Evolutionary conservation across 768 basidiomycete species (phyloP), one percentile per base, ranked within the genome.

Genomic region (Coprinellus micaceus): DNA sequence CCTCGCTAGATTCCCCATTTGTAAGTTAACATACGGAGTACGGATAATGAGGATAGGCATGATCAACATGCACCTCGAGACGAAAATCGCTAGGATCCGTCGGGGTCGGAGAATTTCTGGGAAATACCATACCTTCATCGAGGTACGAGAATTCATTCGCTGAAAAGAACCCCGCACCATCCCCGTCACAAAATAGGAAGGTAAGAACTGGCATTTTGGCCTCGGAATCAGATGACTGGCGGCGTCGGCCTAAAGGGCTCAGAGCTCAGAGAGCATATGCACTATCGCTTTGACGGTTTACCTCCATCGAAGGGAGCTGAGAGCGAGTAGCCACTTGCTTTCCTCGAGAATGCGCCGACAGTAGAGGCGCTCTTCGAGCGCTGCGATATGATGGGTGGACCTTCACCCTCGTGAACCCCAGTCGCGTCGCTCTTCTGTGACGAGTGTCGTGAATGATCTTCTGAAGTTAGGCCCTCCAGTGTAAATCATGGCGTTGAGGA

Each of bases 331-430:
- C 33, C 29, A 39, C 19, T 17, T 21, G 13, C 57, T 52, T 58
- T 51, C 57, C 44, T 48, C 52, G 53, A 54, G 28, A 49, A 58
- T 54, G 33, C 36, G 45, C 57, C 52, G 52, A 47, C 26, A 33
- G 53, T 54, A 54, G 21, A 4, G 33, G 30, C n/a, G 49, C 29
- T 22, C 22, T 51, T 29, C 22, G 19, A 51, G 9, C 49, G 21
- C n/a, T 51, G 33, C 7, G 26, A 21, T 24, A 13, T 11, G 19
- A 21, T n/a, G 26, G 33, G 15, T 11, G 28, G 19, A 51, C 9
- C 15, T 36, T 11, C 30, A 15, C 28, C 21, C n/a, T n/a, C n/a
- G n/a, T n/a, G n/a, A n/a, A n/a, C n/a, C n/a, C n/a, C n/a, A n/a
- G n/a, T 21, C 22, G 11, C 13, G 33, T 13, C 13, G 33, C 15